These are phyloP conservation scores for Fusarium chlamydosporum DNA, from an alignment of 2,329 filamentous ascomycete genomes.

Conservation along the genomic window DNA sequence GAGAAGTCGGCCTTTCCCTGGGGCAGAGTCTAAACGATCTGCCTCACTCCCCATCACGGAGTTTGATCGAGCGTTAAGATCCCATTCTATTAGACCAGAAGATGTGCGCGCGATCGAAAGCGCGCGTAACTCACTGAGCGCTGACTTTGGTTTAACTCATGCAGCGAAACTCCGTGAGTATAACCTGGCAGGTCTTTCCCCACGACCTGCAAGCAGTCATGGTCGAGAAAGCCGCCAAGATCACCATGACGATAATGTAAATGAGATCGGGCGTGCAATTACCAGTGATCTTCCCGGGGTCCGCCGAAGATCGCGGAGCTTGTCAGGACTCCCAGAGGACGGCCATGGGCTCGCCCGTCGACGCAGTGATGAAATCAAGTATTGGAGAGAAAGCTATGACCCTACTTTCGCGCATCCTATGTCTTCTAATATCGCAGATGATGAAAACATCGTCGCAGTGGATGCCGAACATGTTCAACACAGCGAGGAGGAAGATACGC, in stretches of 20 bases:
- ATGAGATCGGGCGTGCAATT: slow-evolving; percentile 74
- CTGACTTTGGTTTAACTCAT: slow-evolving; percentile 58
- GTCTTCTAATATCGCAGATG: slow-evolving; percentile 62
- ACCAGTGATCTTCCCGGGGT: slow-evolving; percentile 66
- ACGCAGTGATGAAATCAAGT: slow-evolving; percentile 74
- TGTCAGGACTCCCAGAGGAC: slow-evolving; percentile 66
- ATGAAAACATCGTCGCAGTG: slow-evolving; percentile 51
- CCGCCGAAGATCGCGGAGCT: slow-evolving; percentile 70
- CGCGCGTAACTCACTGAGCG: slow-evolving; percentile 67
- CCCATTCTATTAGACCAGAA: slow-evolving; percentile 71
- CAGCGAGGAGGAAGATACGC: slow-evolving; percentile 51
- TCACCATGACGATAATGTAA: slow-evolving; percentile 60
- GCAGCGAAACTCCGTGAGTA: slow-evolving; percentile 54
- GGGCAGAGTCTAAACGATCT: slow-evolving; percentile 65
- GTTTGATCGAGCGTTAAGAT: slow-evolving; percentile 71
- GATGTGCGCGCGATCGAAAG: slow-evolving; percentile 68
- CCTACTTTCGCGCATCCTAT: slow-evolving; percentile 66
- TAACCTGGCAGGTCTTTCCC: slow-evolving; percentile 69
- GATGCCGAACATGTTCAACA: slow-evolving; percentile 54
- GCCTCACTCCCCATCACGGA: slow-evolving; percentile 72
- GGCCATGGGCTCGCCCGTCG: slow-evolving; percentile 59
- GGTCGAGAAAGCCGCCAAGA: slow-evolving; percentile 62
- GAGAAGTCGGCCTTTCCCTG: slow-evolving; percentile 57
- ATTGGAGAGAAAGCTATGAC: slow-evolving; percentile 74
- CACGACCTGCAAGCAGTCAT: slow-evolving; percentile 72